Base-by-base conservation (phyloP, 257 asterid species). In the Echites panduratus region DNA sequence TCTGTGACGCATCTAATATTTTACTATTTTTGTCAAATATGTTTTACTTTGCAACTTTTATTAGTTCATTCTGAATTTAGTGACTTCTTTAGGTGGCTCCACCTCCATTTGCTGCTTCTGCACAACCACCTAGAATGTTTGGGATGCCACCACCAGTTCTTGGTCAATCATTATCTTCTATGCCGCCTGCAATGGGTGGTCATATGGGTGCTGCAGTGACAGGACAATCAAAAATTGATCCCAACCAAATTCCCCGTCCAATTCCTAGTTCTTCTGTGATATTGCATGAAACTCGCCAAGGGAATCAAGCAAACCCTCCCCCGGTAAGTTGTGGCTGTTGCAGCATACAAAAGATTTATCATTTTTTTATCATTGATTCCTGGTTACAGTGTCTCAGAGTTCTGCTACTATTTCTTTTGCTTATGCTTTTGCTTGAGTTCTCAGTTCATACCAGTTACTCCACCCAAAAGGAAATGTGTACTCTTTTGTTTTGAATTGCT, bases 261-360 rank as follows among this genome's bases (percentile, higher is more conserved):
- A 71, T 86, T 72, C 84, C 93, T 40, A 87, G 84, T 81, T 85
- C 95, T 77, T 47, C 89, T 43, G 85, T 87, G 71, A 81, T 89
- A 83, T 67, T 85, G 78, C 94, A 95, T 75, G 99, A 95, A 82
- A 95, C 98, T 59, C 99, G 98, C 77, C 96, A 87, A 83, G 91
- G 86, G 48, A 95, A 95, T 83, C 99, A 95, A 86, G 97, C 98
- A n/a, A 95, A 92, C 75, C 96, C 93, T 70, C 99, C 99, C 68
- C 99, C 98, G 85, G 99, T 95, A 90, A 84, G 73, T 70, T 35
- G 24, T 73, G 8, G 8, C 38, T 61, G 40, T 45, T 19, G 43
- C 29, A 58, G 26, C 49, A 75, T 14, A 45, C 24, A 63, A 63
- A 63, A 29, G 12, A 29, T 47, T 62, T 44, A 0, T n/a, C 13